Base-by-base conservation (phyloP, 2,329 filamentous ascomycete genomes). In the Simplicillium sp. region DNA sequence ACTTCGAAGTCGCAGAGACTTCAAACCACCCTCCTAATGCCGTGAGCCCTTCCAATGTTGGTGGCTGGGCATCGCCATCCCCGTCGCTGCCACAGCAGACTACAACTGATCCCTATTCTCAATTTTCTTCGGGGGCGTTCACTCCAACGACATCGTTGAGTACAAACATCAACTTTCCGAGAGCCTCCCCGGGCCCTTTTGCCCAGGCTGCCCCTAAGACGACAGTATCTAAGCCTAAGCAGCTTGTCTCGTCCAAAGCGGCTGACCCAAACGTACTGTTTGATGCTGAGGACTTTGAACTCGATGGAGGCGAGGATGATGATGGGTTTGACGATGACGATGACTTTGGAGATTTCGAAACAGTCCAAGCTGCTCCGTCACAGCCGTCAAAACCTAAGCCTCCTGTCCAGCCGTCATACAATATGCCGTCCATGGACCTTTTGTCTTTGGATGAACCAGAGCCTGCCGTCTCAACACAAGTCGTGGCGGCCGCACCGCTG, bases 261-360 rank as follows among this genome's bases (percentile, higher is more conserved):
- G 46, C 54, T 2, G 61, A 75, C 34, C 58, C 72, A 2, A 73
- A 77, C 47, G 71, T 86, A 3, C 62, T 86, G 3, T 86, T 86
- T 54, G 81, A 86, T 57, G 80, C 74, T 29, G 71, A 74, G 34
- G 70, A 77, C 38, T 73, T 72, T 47, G 68, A 68, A 40, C 53
- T 64, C 12, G 55, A 64, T 7, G 61, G 64, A n/a, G 54, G 62
- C 7, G 59, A 73, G 16, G 70, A 71, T 36, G 73, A 73, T 28
- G 71, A 77, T 29, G 53, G 57, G 9, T 56, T 59, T 17, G 62
- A 62, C 6, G 68, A 72, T 14, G 71, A 71, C 44, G 71, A 71
- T 36, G 70, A 75, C 28, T 79, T 80, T 60, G 78, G 76, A 12
- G 75, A 79, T 37, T 80, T 80, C 50, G 75, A 79, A 54, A 68